Evolutionary conservation across 2,329 filamentous ascomycete genomes (phyloP).

Genomic region (Fusarium anthophilum): DNA sequence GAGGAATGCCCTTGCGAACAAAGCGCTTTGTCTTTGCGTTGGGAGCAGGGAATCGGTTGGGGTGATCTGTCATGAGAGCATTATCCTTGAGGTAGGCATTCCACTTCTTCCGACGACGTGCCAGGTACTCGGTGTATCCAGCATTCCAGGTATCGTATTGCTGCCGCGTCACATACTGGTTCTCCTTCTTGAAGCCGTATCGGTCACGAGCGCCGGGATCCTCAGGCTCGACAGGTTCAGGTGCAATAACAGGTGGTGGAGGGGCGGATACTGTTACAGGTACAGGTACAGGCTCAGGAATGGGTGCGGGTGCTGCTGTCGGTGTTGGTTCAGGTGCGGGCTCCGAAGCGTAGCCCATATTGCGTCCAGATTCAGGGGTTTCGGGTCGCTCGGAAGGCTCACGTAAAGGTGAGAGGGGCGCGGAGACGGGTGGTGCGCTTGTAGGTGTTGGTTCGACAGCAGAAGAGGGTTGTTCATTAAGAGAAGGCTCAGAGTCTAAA

Average conservation of each 20-base stretch:
- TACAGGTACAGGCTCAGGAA: conserved; percentile 35
- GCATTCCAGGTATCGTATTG: conserved; percentile 86
- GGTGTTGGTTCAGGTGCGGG: conserved; percentile 34
- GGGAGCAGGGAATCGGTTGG: conserved; percentile 80
- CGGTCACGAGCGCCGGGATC: conserved; percentile 72
- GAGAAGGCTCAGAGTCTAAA: conserved; percentile 50
- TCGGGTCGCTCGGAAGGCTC: conserved; percentile 23
- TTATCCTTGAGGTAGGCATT: conserved; percentile 78
- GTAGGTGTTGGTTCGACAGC: conserved; percentile 4
- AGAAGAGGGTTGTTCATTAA: conserved; percentile 38
- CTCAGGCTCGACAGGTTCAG: conserved; percentile 52
- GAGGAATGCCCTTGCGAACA: conserved; percentile 91
- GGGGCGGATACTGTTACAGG: conserved; percentile 22
- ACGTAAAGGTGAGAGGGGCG: conserved; percentile 29
- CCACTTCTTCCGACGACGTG: conserved; percentile 84
- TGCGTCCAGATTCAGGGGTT: conserved; percentile 18
- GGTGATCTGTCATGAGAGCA: conserved; percentile 75
- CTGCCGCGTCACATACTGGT: conserved; percentile 77
- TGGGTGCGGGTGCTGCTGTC: conserved; percentile 34
- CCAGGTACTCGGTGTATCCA: conserved; percentile 78
- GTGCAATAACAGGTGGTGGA: conserved; percentile 39
- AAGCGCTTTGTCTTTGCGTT: conserved; percentile 89
- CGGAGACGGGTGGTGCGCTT: conserved; percentile 11
- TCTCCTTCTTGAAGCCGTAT: conserved; percentile 92
- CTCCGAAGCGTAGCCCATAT: conserved; percentile 16